Conservation (phyloP, 768 basidiomycete species). For the Panaeolus cyanescens region DNA sequence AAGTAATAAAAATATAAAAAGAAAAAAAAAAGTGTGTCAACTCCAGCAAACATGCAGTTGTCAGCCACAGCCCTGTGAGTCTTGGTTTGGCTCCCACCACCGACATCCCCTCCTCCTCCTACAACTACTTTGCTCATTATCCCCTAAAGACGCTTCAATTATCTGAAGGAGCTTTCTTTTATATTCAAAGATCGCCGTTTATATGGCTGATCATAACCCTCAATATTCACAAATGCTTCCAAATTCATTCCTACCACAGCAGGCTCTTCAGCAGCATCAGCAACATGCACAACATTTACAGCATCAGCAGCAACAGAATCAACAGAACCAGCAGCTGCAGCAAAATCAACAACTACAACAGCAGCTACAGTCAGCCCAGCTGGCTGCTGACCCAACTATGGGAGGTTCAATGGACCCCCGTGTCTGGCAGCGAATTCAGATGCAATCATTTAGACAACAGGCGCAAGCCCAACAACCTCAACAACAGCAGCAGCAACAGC, state of each 20-base stretch:
- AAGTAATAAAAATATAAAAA: slow-evolving; percentile 13
- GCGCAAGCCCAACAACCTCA: slow-evolving; percentile 39
- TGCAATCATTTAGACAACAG: slow-evolving; percentile 42
- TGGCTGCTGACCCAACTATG: background rate
- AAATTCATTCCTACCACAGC: slow-evolving; percentile 49
- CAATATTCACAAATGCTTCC: slow-evolving; percentile 37
- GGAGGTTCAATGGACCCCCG: slow-evolving; percentile 48
- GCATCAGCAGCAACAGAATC: slow-evolving; percentile 43
- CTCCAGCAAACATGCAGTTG: slow-evolving; percentile 46
- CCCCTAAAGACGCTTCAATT: background rate
- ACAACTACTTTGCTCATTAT: slow-evolving; percentile 14
- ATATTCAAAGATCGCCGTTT: background rate
- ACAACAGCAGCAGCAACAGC: slow-evolving; percentile 20
- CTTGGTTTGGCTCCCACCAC: slow-evolving; percentile 62
- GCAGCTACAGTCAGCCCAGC: slow-evolving; percentile 30
- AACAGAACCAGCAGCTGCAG: slow-evolving; percentile 39
- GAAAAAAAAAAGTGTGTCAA: slow-evolving; percentile 34
- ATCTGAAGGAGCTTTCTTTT: background rate
- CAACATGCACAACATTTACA: slow-evolving; percentile 39
- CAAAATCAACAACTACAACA: slow-evolving; percentile 41
- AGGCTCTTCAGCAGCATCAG: slow-evolving; percentile 37
- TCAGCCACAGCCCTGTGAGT: slow-evolving; percentile 49
- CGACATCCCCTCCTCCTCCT: slow-evolving; percentile 32
- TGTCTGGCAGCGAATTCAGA: slow-evolving; percentile 58
- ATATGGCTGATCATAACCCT: slow-evolving; percentile 1